Evolutionary conservation across 345 rosid species (phyloP).

Genomic region (Excoecaria cochinchinensis): DNA sequence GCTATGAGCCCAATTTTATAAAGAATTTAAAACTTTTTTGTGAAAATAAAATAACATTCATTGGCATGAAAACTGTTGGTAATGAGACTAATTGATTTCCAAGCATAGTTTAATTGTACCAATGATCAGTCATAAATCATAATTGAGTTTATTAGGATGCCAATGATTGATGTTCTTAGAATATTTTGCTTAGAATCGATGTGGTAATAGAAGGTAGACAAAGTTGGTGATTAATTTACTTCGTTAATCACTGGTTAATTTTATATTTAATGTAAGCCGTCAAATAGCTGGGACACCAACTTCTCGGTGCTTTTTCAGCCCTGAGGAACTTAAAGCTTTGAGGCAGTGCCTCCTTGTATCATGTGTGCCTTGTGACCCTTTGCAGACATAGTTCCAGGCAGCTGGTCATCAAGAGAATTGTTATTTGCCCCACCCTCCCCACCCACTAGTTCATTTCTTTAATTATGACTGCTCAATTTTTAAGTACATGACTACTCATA

Average conservation of each 20-base stretch:
- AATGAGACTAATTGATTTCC: neutral
- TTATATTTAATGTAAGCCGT: neutral
- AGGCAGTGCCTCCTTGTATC: neutral
- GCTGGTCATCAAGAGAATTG: too few relatives aligned
- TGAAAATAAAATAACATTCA: neutral
- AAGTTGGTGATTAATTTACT: neutral
- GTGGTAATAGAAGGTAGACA: neutral
- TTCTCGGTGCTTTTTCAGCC: too few relatives aligned
- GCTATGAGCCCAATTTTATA: neutral
- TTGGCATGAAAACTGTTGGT: neutral
- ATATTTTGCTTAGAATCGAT: neutral
- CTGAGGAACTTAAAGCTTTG: too few relatives aligned
- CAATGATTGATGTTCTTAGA: neutral
- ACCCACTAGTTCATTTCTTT: neutral
- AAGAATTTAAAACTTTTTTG: neutral
- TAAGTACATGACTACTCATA: neutral
- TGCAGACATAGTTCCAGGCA: too few relatives aligned
- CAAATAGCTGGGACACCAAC: neutral
- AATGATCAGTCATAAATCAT: neutral
- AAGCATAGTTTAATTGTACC: neutral
- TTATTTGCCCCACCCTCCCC: too few relatives aligned
- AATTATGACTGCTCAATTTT: neutral
- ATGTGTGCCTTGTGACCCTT: neutral
- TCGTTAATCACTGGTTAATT: neutral
- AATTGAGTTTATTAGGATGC: neutral